Conservation (phyloP, 139 green algal species). For the Chlorella sp. region DNA sequence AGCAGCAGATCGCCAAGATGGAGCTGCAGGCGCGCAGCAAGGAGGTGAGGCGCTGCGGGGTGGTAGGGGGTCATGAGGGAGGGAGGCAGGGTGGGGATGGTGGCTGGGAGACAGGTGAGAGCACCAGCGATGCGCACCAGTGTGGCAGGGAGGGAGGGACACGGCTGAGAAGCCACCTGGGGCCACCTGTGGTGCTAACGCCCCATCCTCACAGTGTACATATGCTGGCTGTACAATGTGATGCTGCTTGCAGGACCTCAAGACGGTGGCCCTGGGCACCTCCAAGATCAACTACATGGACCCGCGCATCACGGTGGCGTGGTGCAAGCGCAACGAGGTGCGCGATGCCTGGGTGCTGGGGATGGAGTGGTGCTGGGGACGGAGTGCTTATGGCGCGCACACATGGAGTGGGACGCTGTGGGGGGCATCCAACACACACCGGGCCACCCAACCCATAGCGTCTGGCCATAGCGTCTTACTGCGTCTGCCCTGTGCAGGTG, state of each 20-base stretch:
- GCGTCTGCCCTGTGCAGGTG: constrained; percentile 16
- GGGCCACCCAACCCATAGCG: not conserved
- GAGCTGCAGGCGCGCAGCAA: constrained; percentile 28
- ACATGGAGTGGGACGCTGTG: not conserved
- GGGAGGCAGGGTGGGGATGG: too few species aligned
- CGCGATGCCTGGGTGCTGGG: constrained; percentile 14
- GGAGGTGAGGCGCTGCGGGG: not conserved
- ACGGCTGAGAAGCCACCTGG: too few species aligned
- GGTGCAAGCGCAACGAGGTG: constrained; percentile 89
- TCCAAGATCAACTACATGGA: constrained; percentile 99
- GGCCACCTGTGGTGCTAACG: too few species aligned
- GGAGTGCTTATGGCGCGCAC: not conserved
- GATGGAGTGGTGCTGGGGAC: not conserved
- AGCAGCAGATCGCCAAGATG: constrained; percentile 54
- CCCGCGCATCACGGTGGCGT: constrained; percentile 96
- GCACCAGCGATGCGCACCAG: too few species aligned
- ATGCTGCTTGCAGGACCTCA: too few species aligned
- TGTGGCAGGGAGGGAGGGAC: too few species aligned
- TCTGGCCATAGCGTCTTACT: not conserved
- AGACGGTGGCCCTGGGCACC: constrained; percentile 96
- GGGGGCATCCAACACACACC: too few species aligned
- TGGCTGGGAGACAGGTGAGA: too few species aligned
- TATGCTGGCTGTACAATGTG: too few species aligned
- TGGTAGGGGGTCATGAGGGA: too few species aligned
- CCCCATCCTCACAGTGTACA: too few species aligned